Base-by-base conservation (phyloP, 1,284 basidiomycete species). In the Cystobasidium slooffiae region DNA sequence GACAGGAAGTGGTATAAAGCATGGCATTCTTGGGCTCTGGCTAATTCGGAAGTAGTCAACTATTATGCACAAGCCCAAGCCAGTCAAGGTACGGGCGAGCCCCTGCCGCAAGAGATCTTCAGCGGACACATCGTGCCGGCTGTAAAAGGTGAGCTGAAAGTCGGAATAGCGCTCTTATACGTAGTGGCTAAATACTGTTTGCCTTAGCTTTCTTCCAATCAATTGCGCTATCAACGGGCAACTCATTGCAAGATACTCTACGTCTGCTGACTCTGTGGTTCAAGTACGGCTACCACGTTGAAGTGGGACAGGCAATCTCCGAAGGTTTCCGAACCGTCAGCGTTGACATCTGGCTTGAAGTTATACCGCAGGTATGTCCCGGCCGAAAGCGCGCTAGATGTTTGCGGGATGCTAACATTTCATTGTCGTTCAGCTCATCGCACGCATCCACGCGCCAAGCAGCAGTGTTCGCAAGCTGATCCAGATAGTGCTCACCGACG, bases 11-110 rank as follows among this genome's bases (percentile, higher is more conserved):
- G 96, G 96, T 98, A 98, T 84, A 97, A 98, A 83, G 97, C 96
- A 18, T 98, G 96, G 96, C 96, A 99, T 82, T 95, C 94, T 0
- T 99, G 95, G 94, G 96, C 97, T 6, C 84, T 99, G 74, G 91
- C 94, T 12, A 98, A 98, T 82, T 97, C 97, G 78, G 94, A 98
- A 77, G 93, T 98, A 76, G 91, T 99, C 74, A 87, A 87, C n/a
- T 88, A 90, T 79, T 80, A 78, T 67, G 76, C 76, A 41, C 77
- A 77, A 41, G 72, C 63, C 5, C 76, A 76, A 52, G 84, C 94
- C 76, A 93, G 96, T 81, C 86, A 84, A 65, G 88, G 90, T 78
- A 84, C 83, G 51, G 87, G 89, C 75, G 86, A 84, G 75, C 87
- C 88, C 77, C 84, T 91, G n/a, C 88, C 89, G 1, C 87, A 88